These are phyloP conservation scores for Ceratocystis smalleyi DNA, from an alignment of 2,329 filamentous ascomycete species.

Conservation along the genomic window DNA sequence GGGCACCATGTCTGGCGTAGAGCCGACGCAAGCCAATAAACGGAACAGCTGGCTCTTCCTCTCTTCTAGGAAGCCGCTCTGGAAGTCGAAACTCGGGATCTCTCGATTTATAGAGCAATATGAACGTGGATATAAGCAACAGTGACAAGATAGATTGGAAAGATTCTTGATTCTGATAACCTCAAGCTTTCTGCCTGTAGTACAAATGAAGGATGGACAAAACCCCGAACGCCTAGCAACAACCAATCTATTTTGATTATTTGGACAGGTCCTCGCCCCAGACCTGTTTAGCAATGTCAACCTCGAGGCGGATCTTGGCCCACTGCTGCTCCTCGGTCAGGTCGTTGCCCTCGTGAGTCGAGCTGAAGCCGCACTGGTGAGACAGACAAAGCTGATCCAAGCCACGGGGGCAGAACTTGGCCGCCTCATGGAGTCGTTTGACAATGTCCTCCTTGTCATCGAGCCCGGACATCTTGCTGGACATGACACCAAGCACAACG, in stretches of 20 bases:
- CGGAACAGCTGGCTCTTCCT: not conserved
- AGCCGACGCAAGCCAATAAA: not conserved
- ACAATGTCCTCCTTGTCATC: constrained; percentile 42
- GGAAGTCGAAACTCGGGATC: no score
- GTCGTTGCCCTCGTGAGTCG: constrained; percentile 49
- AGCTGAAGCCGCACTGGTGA: constrained; percentile 52
- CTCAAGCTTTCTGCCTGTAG: not conserved
- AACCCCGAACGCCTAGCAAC: not conserved
- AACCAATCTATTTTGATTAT: not conserved
- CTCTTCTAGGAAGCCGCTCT: not conserved
- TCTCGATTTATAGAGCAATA: not conserved
- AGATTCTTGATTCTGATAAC: not conserved
- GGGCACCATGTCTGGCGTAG: not conserved
- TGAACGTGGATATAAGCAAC: not conserved
- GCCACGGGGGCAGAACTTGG: constrained; percentile 50
- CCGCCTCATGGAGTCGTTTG: constrained; percentile 39
- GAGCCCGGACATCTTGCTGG: constrained; percentile 42
- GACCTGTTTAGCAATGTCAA: constrained; percentile 48
- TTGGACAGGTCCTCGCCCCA: constrained; percentile 30
- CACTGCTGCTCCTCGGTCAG: constrained; percentile 54
- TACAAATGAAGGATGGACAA: not conserved
- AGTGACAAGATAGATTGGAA: not conserved
- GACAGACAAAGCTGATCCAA: constrained; percentile 50
- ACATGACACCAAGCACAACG: constrained; percentile 45
- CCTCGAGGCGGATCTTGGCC: constrained; percentile 52